Base-by-base conservation (phyloP, 78 protist species). In the Chrysochromulina tobinii region DNA sequence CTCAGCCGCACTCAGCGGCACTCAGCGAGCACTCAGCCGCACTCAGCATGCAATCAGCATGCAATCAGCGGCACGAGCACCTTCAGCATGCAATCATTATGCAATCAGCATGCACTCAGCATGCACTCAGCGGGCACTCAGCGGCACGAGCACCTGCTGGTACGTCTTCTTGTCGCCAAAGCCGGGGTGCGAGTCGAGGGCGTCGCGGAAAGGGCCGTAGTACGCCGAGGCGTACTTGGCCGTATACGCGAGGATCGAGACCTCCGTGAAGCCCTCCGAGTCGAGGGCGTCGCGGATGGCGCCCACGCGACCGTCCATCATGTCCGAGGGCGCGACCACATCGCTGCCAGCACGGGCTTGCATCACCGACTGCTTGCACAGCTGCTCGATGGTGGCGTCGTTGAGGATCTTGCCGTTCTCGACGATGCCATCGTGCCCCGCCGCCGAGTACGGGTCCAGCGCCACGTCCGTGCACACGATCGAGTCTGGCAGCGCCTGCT, bases 161-260 rank as follows among this genome's bases (percentile, higher is more conserved):
- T 97, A 95, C 15, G 95, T 92, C 55, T 91, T 88, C 57, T 97
- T 91, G 88, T 95, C 97, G 68, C 97, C 98, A 25, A 61, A 90
- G 48, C 93, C 93, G 6, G 96, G 91, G 61, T 88, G 91, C 21
- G 91, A 88, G 81, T 88, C 91, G 81, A 88, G 91, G 50, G 97
- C 97, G 77, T 96, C 97, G 55, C 97, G 88, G 94, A 97, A 97
- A 15, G 98, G 98, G 15, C 98, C 98, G 85, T 97, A 97, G 79
- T 91, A 96, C 0, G 92, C 87, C 48, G 97, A 94, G 84, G 98
- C 98, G 81, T 96, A 97, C 94, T 97, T 97, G 18, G 97, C 96
- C 23, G 96, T 67, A 87, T 97, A 88, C 83, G 91, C 91, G 83
- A 88, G 68, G 81, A 88, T 88, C n/a, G 83, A 66, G 64, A 88